Evolutionary conservation across 805 yeast species (phyloP), one percentile per base, ranked within the genome.

Genomic region (Wickerhamiella australiensis): DNA sequence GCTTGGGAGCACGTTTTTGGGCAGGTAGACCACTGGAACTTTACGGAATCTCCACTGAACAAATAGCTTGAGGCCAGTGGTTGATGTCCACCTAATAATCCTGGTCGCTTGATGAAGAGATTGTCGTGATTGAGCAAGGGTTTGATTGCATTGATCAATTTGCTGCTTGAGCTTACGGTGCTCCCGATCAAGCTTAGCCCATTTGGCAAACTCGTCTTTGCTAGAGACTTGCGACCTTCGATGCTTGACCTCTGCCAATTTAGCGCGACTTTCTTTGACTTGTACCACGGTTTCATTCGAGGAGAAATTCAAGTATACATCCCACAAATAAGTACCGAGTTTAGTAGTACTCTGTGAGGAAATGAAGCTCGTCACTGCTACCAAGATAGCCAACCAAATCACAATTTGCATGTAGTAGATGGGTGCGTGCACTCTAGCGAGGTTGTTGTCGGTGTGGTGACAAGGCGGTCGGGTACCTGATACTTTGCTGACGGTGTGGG

Each of bases 171-270:
- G 59, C 52, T 74, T 72, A 55, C 81, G 87, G 51, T 73, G 67
- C 57, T 73, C 75, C 45, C 98, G 75, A 59, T 86, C 88, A 54
- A 88, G 71, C 63, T 86, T 86, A 1, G 96, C 94, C 97, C 97
- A 92, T 59, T 77, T 80, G 25, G 96, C 96, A 64, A 90, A 92
- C 59, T 92, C 80, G 62, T 92, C 96, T 64, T 90, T 96, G 1
- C 96, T 90, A 50, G 85, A 77, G 8, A 87, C 75, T 2, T 71
- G 54, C 26, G 76, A 69, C 53, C 86, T 74, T 57, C 79, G 77
- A 12, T 67, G 69, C 56, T 75, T 70, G 20, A 78, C 60, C 17
- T 66, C 63, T 13, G 64, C 61, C 46, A 79, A 74, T 54, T 82
- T 75, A 7, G 60, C 56, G 49, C 72, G 68, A 47, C 68, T 58